Conservation (phyloP, 2,329 filamentous ascomycete genomes). For the Cryphonectria carpinicola region DNA sequence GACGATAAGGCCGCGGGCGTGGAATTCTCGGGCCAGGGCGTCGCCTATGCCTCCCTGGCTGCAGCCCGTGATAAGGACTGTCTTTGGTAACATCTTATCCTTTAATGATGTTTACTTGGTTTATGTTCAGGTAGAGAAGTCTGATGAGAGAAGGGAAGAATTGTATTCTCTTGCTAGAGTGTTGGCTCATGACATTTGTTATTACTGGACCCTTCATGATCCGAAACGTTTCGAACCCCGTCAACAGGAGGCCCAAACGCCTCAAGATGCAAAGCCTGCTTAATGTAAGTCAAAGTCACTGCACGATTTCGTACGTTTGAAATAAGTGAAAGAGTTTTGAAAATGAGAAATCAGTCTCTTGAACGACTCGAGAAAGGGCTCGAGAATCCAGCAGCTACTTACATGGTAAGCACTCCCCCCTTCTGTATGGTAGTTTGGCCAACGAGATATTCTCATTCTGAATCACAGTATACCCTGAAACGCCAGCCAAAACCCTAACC, state of each 20-base stretch:
- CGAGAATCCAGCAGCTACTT: not conserved
- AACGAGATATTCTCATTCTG: not conserved
- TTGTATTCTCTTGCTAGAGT: not conserved
- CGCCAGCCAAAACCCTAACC: not conserved
- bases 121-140: not conserved
- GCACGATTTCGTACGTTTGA: not conserved
- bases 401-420: not conserved
- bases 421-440: not conserved
- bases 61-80: slow-evolving; percentile 45
- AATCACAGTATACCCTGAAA: not conserved
- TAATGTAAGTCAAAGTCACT: no score
- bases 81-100: not conserved
- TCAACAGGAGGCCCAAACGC: not conserved
- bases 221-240: slow-evolving; percentile 5
- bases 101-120: not conserved
- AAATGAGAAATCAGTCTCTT: not conserved
- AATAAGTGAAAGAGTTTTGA: not conserved
- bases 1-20: slow-evolving; percentile 42
- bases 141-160: no score
- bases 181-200: not conserved
- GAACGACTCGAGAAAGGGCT: not conserved
- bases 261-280: not conserved
- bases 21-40: slow-evolving; percentile 45
- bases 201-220: not conserved
- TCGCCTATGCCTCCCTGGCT: slow-evolving; percentile 46